Conservation (phyloP, 306 rosid genomes). For the Begonia loranthoides region DNA sequence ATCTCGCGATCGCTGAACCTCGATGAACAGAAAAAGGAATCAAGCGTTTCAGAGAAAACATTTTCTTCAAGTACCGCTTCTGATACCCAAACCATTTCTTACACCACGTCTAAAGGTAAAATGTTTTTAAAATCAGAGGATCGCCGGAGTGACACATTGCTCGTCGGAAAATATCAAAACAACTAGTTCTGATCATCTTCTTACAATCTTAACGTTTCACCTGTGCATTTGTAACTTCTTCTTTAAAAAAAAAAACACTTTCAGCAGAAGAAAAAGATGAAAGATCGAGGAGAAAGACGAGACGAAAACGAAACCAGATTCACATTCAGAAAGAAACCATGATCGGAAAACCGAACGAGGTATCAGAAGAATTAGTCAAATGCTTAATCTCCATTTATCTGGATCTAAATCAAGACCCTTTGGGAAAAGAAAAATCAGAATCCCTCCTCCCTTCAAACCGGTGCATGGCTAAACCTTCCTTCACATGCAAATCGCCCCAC, state of each 20-base stretch:
- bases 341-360: conserved; percentile 54
- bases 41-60: conserved; percentile 22
- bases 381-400: conserved; percentile 60
- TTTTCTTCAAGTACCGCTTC: conserved; percentile 40
- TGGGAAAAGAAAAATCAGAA: conserved; percentile 51
- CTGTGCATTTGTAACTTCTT: too few relatives aligned
- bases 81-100: conserved; percentile 36
- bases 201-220: too few relatives aligned
- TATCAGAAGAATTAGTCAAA: conserved; percentile 67
- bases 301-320: conserved; percentile 27
- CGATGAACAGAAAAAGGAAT: conserved; percentile 21
- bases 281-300: conserved; percentile 33
- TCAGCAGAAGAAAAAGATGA: conserved; percentile 26
- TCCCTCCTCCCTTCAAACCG: conserved; percentile 65
- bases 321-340: conserved; percentile 14
- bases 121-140: neutral
- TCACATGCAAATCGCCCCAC: conserved; percentile 42
- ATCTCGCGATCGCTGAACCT: conserved; percentile 29
- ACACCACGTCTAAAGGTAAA: conserved; percentile 39
- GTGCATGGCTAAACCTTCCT: conserved; percentile 40
- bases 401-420: conserved; percentile 45
- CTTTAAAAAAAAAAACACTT: too few relatives aligned
- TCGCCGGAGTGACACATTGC: too few relatives aligned
- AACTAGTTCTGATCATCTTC: too few relatives aligned
- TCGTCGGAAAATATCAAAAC: too few relatives aligned